phyloP scores from a whole-genome alignment of 1,284 basidiomycete genomes.

The Ceratobasidium sp. region DNA sequence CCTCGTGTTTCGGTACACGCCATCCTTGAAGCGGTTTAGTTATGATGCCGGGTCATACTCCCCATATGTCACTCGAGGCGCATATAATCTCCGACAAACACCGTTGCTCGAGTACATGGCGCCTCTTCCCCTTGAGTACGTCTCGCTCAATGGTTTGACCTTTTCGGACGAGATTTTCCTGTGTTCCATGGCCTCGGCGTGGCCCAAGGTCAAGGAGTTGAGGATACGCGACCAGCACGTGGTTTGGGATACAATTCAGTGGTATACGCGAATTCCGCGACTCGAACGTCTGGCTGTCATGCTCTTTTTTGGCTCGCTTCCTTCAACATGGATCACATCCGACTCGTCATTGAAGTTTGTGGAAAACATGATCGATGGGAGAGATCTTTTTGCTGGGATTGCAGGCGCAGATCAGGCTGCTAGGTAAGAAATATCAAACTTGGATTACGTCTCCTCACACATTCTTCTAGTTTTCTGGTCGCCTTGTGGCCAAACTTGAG shows the following conservation, averaged over 20 bases:
- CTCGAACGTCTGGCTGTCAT: neutral
- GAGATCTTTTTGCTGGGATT: neutral
- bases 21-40: neutral
- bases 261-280: conserved; percentile 1
- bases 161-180: neutral
- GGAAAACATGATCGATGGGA: neutral
- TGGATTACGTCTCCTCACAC: neutral
- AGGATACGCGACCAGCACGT: neutral
- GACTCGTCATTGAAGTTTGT: neutral
- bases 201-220: neutral
- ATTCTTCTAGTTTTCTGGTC: neutral
- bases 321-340: neutral
- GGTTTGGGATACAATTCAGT: neutral
- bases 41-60: neutral
- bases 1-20: neutral
- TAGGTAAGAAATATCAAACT: neutral
- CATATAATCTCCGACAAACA: neutral
- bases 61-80: neutral
- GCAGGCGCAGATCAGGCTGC: neutral
- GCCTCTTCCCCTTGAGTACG: neutral
- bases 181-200: neutral
- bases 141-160: neutral
- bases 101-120: neutral
- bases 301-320: neutral
- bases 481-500: neutral